Conservation (phyloP, 257 asterid genomes). For the Knoxia roxburghii region DNA sequence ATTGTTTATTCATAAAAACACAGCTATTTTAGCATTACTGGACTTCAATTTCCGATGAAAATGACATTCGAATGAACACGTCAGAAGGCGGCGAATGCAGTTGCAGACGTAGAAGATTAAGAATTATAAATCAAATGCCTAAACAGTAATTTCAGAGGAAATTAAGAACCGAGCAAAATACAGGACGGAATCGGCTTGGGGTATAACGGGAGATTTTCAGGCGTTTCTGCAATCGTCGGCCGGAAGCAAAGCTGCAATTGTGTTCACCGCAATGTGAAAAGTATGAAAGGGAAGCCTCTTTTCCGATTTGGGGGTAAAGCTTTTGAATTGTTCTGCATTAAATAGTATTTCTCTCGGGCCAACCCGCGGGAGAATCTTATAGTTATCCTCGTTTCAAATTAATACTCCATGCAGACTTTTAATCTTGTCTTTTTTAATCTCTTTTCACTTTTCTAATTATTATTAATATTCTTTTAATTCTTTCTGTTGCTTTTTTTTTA, state of each 20-base stretch:
- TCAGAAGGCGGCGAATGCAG: not conserved
- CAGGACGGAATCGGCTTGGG: constrained; percentile 2
- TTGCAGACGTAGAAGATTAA: not conserved
- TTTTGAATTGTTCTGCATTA: not conserved
- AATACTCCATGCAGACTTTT: no score
- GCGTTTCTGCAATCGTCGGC: constrained; percentile 3
- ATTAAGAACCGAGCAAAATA: not conserved
- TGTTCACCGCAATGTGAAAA: not conserved
- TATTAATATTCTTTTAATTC: no score
- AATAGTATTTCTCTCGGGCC: not conserved
- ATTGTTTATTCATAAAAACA: not conserved
- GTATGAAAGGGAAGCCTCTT: not conserved
- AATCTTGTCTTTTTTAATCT: no score
- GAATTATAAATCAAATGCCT: not conserved
- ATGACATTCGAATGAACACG: not conserved
- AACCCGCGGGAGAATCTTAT: not conserved
- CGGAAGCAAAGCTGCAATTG: not conserved
- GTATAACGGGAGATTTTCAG: not conserved
- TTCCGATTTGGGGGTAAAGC: not conserved
- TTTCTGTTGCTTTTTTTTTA: no score
- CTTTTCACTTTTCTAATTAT: no score
- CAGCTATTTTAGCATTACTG: not conserved
- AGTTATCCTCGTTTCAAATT: no score
- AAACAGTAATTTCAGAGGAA: constrained; percentile 15
- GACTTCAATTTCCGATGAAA: not conserved